phyloP scores from a whole-genome alignment of 371 early-diverging fungal genomes.

The Mortierella sp. region DNA sequence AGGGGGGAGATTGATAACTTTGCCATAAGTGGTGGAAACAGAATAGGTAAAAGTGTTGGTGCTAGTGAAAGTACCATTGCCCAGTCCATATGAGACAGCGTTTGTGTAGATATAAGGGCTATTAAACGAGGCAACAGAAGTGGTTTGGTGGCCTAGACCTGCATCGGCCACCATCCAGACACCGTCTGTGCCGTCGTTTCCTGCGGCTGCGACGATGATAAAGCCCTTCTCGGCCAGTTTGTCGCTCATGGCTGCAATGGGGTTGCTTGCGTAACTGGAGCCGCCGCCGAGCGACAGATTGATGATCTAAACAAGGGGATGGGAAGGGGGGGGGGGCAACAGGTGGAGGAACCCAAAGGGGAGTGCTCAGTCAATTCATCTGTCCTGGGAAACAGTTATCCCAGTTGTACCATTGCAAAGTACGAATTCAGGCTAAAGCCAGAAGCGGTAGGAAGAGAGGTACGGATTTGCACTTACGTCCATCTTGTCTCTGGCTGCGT shows the following conservation, averaged over 20 bases:
- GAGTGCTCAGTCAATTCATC: no score
- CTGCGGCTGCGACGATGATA: conserved; percentile 68
- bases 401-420: no score
- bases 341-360: no score
- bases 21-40: conserved; percentile 18
- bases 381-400: no score
- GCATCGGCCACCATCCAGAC: conserved; percentile 71
- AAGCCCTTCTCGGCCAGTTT: conserved; percentile 56
- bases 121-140: conserved; percentile 83
- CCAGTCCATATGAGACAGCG: conserved; percentile 24
- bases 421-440: no score
- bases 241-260: conserved; percentile 56
- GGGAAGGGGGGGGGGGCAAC: neutral
- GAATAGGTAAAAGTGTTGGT: conserved; percentile 14
- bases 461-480: conserved; percentile 51
- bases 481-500: conserved; percentile 68
- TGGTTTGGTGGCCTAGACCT: conserved; percentile 66
- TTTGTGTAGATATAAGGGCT: conserved; percentile 53
- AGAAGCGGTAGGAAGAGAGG: no score
- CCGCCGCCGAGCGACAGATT: conserved; percentile 77
- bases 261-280: conserved; percentile 56
- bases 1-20: conserved; percentile 19
- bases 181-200: conserved; percentile 79
- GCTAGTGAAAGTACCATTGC: no score
- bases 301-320: conserved; percentile 43